A percentile compares a stretch with the other conserved stretches of the same genome.
Evolutionary conservation across 129 eudicot genomes (phyloP).

Genomic region (carrot (Daucus carota)): DH1_v3.0 NC_030386.2:30608501-30609000

Average conservation of each 20-base stretch:
- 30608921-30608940: neutral
- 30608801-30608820: neutral
- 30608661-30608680: conserved; percentile 26
- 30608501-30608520: conserved; percentile 78
- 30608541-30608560: conserved; percentile 53
- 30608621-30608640: conserved; percentile 84
- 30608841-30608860: neutral
- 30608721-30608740: conserved; percentile 27
- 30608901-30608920: neutral
- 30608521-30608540: conserved; percentile 62
- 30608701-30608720: conserved; percentile 32
- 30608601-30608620: conserved; percentile 61
- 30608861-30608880: neutral
- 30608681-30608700: conserved; percentile 12
- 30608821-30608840: conserved; percentile 3
- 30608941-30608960: neutral
- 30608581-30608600: conserved; percentile 53
- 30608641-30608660: conserved; percentile 15
- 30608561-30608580: conserved; percentile 62
- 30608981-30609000: neutral
- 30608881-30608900: neutral
- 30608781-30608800: conserved; percentile 12
- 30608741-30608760: conserved; percentile 19
- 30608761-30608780: conserved; percentile 22
- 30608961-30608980: neutral